Evolutionary conservation across 768 basidiomycete genomes (phyloP).

Genomic region (Suillus cothurnatus): DNA sequence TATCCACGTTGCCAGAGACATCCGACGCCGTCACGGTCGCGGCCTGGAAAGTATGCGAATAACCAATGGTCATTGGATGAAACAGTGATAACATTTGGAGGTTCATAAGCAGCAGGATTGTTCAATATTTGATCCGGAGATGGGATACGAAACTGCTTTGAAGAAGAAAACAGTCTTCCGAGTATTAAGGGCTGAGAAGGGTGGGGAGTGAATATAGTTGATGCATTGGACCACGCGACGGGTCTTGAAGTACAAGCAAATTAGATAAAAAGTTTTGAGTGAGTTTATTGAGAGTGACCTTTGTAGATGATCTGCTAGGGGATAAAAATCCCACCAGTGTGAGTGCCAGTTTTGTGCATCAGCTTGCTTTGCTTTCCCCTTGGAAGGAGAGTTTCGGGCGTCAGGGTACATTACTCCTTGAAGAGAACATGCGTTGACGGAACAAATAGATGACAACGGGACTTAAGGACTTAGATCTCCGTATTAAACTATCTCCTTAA

Average conservation of each 20-base stretch:
- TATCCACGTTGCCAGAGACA: conserved; percentile 66
- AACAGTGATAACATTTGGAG: conserved; percentile 63
- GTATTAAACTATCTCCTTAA: neutral
- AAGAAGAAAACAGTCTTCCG: conserved; percentile 70
- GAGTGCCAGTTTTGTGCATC: conserved; percentile 51
- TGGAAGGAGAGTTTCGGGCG: conserved; percentile 41
- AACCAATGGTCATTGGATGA: conserved; percentile 63
- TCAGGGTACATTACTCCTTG: conserved; percentile 23
- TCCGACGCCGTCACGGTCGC: conserved; percentile 54
- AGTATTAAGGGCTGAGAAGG: conserved; percentile 59
- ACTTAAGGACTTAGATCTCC: neutral
- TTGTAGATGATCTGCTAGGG: conserved; percentile 56
- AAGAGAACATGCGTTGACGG: conserved; percentile 18
- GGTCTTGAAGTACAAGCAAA: conserved; percentile 46
- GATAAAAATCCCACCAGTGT: conserved; percentile 76
- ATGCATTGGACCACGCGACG: conserved; percentile 69
- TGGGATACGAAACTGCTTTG: conserved; percentile 60
- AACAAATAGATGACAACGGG: conserved; percentile 8
- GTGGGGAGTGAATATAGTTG: conserved; percentile 70
- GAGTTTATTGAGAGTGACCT: conserved; percentile 40
- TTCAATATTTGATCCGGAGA: conserved; percentile 53
- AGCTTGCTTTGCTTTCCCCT: conserved; percentile 54
- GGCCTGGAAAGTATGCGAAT: conserved; percentile 75
- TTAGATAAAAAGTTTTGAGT: neutral
- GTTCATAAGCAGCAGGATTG: conserved; percentile 52